Evolutionary conservation across 2,329 filamentous ascomycete genomes (phyloP), one percentile per base, ranked within the genome.

Genomic region (Aspergillus sojae): DNA sequence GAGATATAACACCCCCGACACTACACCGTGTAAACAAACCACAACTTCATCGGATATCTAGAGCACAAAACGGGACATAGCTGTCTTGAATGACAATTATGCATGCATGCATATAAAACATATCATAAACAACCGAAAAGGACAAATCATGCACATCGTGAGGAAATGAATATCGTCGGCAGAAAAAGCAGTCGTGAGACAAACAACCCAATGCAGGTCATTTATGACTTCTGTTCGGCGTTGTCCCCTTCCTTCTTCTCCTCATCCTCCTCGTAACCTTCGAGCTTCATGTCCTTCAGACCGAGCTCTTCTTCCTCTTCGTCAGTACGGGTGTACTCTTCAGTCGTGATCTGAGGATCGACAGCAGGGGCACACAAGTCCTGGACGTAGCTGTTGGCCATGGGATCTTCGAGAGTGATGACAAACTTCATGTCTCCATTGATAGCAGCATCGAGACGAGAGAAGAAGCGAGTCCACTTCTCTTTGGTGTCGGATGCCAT

Each of bases 301-400:
- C 95, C 95, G 12, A 99, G 82, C 63, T 97, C 92, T 73, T 99
- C 95, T 79, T 97, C 92, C 75, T 99, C 95, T 77, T 97, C 92
- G 0, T 90, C 88, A 0, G 94, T 97, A 65, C 95, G 86, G 64
- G 91, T 87, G 77, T 99, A 99, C 34, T 92, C 91, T 79, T 92
- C 91, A 3, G 87, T 85, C 62, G 86, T 88, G 75, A 99, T 91
- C 79, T 95, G 91, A 19, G 90, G 90, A 74, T 99, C 95, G 2
- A 91, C 90, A 68, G 93, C 90, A 28, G 93, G 88, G 5, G 88
- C 91, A 57, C 83, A 87, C 64, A 96, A 85, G 72, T 94, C 92
- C 81, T 99, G 95, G 53, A 99, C 91, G 75, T 96, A 99, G 74
- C 93, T 97, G 77, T 91, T 92, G 12, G 94, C 95, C 67, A 98